These are phyloP conservation scores for Tricholoma terreum DNA, from an alignment of 768 basidiomycete genomes.

Conservation along the genomic window DNA sequence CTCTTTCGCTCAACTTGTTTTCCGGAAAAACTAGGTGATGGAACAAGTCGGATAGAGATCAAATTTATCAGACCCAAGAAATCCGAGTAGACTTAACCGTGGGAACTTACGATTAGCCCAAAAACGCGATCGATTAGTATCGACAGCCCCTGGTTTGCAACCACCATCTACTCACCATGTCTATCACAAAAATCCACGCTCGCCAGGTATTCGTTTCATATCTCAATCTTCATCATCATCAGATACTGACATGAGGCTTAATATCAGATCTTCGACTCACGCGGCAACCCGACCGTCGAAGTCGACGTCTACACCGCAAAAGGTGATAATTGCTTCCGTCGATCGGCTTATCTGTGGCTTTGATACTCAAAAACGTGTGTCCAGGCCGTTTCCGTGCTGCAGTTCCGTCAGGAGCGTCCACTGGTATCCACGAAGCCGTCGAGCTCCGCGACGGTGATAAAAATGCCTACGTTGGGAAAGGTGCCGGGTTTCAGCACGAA, in stretches of 20 bases:
- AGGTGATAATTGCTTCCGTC: conserved; percentile 44
- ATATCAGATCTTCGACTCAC: conserved; percentile 95
- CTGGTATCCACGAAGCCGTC: conserved; percentile 96
- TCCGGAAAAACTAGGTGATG: too few species aligned
- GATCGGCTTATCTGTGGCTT: background rate
- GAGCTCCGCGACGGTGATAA: conserved; percentile 98
- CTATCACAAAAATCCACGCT: conserved; percentile 87
- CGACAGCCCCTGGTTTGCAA: conserved; percentile 20
- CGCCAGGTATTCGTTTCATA: conserved; percentile 65
- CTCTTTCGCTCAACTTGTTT: too few species aligned
- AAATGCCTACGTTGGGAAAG: conserved; percentile 91
- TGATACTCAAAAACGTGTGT: conserved; percentile 13
- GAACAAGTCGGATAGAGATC: too few species aligned
- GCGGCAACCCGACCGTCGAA: conserved; percentile 97
- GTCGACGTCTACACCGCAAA: conserved; percentile 86
- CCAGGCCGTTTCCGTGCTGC: conserved; percentile 89
- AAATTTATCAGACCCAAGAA: background rate
- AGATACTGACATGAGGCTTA: conserved; percentile 8
- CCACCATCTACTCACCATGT: conserved; percentile 58
- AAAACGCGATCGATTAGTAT: conserved; percentile 35
- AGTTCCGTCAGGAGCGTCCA: conserved; percentile 98
- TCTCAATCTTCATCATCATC: conserved; percentile 8
- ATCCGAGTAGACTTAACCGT: conserved; percentile 19
- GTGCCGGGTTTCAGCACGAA: conserved; percentile 41
- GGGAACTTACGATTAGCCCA: conserved; percentile 36